These are phyloP conservation scores for Penicillium waksmanii DNA, from an alignment of 495 filamentous ascomycete species.

Conservation along the genomic window DNA sequence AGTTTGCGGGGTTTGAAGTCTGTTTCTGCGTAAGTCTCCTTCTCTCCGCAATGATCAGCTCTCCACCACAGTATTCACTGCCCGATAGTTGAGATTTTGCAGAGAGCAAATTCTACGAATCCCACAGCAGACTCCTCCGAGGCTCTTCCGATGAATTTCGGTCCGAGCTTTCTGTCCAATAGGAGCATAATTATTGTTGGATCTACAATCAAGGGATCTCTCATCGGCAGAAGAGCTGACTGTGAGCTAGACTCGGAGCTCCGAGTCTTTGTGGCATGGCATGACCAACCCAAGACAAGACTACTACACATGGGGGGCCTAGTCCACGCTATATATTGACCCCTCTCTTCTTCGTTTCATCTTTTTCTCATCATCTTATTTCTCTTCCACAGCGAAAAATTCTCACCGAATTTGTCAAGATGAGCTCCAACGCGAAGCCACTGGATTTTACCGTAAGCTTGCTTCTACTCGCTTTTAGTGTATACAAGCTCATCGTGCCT, in stretches of 20 bases:
- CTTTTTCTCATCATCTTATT: not conserved
- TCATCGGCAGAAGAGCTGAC: not conserved
- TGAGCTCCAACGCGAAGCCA: not conserved
- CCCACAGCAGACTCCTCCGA: not conserved
- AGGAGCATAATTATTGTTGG: not conserved
- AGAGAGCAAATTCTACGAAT: not conserved
- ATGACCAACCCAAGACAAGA: not conserved
- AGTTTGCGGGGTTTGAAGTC: conserved; percentile 1
- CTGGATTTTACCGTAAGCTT: not conserved
- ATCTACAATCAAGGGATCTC: not conserved
- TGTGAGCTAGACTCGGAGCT: not conserved
- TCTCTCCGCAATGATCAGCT: not conserved
- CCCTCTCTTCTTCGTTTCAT: not conserved
- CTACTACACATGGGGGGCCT: not conserved
- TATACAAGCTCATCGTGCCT: not conserved
- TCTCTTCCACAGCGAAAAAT: too few species aligned
- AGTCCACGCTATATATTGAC: not conserved
- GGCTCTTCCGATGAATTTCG: not conserved
- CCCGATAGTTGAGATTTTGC: not conserved
- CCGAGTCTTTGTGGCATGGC: not conserved
- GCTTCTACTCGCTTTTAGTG: not conserved
- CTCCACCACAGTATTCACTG: not conserved
- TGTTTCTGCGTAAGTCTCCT: not conserved
- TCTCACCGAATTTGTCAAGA: not conserved
- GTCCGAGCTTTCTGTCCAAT: not conserved